A percentile compares a stretch with the other conserved stretches of the same genome.
Conservation (phyloP, 257 asterid species). For the Plectranthus barbatus region DNA sequence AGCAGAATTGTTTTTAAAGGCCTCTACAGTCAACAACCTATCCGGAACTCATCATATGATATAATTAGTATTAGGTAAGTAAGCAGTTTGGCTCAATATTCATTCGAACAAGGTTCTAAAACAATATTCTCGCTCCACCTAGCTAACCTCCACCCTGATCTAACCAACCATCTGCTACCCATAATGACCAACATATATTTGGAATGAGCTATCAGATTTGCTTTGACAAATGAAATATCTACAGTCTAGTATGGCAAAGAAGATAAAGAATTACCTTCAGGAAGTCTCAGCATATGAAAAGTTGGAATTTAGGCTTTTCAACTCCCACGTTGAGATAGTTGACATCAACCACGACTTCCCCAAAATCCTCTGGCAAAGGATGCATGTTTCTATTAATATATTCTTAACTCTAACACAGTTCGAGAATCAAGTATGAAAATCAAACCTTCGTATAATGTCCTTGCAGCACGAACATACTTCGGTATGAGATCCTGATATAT, state of each 20-base stretch:
- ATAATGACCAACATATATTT: background rate
- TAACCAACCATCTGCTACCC: background rate
- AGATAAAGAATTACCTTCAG: background rate
- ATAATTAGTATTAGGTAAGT: too few species aligned
- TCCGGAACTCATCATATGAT: too few species aligned
- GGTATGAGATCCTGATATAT: constrained; percentile 79
- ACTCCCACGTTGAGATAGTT: constrained; percentile 77
- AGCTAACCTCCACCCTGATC: too few species aligned
- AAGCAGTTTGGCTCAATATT: too few species aligned
- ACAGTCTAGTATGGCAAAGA: background rate
- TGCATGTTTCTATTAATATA: background rate
- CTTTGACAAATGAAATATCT: background rate
- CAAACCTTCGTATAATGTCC: constrained; percentile 89
- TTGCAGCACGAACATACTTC: constrained; percentile 46
- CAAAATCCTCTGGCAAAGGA: constrained; percentile 65
- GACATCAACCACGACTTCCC: constrained; percentile 69
- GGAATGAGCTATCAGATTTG: background rate
- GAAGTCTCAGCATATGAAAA: constrained; percentile 32
- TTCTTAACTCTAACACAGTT: background rate
- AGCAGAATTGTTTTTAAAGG: too few species aligned
- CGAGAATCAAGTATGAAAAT: background rate
- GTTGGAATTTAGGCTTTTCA: constrained; percentile 39
- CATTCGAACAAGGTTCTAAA: too few species aligned
- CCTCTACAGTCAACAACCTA: too few species aligned
- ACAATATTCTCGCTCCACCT: too few species aligned